phyloP scores from a whole-genome alignment of 2,329 filamentous ascomycete species.

The Epichloe uncinata region DNA sequence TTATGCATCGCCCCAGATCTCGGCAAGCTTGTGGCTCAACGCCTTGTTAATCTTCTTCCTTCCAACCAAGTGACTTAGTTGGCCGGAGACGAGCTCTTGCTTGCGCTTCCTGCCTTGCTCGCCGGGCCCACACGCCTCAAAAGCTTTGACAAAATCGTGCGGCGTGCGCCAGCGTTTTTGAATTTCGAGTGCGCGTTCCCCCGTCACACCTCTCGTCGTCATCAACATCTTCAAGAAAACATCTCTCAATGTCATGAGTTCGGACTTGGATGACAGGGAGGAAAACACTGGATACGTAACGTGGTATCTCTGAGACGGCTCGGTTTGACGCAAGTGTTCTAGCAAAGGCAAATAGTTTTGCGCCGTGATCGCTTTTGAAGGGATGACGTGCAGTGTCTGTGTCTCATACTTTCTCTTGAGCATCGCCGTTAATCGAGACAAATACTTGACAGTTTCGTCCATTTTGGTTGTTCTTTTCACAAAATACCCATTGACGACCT shows the following conservation, averaged over 20 bases:
- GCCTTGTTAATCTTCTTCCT: conserved; percentile 54
- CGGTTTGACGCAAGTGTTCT: conserved; percentile 38
- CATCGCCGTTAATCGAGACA: conserved; percentile 57
- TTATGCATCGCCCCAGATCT: conserved; percentile 51
- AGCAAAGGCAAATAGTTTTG: conserved; percentile 54
- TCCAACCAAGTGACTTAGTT: conserved; percentile 46
- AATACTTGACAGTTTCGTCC: conserved; percentile 65
- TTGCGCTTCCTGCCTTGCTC: conserved; percentile 41
- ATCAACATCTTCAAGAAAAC: conserved; percentile 77
- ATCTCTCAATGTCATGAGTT: conserved; percentile 59
- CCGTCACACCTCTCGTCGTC: conserved; percentile 62
- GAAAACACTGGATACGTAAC: conserved; percentile 61
- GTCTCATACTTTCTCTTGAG: conserved; percentile 52
- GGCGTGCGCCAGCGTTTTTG: conserved; percentile 69
- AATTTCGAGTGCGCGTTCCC: conserved; percentile 71
- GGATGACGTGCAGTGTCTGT: conserved; percentile 47
- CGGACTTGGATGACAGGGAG: conserved; percentile 61
- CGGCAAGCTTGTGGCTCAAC: conserved; percentile 56
- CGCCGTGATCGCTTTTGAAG: conserved; percentile 47
- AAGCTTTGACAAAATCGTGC: conserved; percentile 56
- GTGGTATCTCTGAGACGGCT: conserved; percentile 39
- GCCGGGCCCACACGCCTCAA: conserved; percentile 37
- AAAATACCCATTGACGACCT: conserved; percentile 68
- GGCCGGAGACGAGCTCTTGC: conserved; percentile 43
- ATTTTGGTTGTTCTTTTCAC: conserved; percentile 63